Conservation (phyloP, 257 asterid species). For the Solanum chiquidenum region DNA sequence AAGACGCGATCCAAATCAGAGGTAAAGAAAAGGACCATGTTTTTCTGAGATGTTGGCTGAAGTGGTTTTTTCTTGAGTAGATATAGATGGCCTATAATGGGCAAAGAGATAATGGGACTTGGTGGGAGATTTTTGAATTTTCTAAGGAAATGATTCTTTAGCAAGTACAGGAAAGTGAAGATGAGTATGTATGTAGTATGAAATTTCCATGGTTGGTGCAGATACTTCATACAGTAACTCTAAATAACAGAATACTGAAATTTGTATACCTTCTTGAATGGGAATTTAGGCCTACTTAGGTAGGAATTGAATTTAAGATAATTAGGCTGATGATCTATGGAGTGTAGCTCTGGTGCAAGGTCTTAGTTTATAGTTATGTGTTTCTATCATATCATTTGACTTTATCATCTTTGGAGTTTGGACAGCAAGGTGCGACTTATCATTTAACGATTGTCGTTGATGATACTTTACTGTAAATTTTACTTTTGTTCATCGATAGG, state of each 20-base stretch:
- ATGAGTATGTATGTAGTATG: constrained; percentile 1
- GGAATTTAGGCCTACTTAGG: not conserved
- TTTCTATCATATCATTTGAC: not conserved
- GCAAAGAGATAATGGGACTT: constrained; percentile 44
- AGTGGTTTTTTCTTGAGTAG: constrained; percentile 39
- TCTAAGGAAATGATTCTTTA: constrained; percentile 19
- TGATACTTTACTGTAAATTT: not conserved
- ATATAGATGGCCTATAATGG: constrained; percentile 60
- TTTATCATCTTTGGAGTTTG: not conserved
- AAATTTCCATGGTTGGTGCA: constrained; percentile 3
- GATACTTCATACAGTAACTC: not conserved
- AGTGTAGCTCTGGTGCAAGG: not conserved
- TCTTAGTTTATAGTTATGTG: not conserved
- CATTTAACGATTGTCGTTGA: not conserved
- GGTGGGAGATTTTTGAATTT: constrained; percentile 50
- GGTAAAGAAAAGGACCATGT: constrained; percentile 48
- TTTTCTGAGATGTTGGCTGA: constrained; percentile 36
- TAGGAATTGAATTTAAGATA: not conserved
- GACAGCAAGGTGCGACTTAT: not conserved
- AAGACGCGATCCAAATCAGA: constrained; percentile 47
- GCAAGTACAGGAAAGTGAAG: constrained; percentile 4
- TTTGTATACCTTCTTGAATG: not conserved
- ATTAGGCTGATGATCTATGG: not conserved
- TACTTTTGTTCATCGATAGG: not conserved
- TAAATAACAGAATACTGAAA: not conserved